Conservation (phyloP, 441 rosid species). For the Erodium chrysanthum region DNA sequence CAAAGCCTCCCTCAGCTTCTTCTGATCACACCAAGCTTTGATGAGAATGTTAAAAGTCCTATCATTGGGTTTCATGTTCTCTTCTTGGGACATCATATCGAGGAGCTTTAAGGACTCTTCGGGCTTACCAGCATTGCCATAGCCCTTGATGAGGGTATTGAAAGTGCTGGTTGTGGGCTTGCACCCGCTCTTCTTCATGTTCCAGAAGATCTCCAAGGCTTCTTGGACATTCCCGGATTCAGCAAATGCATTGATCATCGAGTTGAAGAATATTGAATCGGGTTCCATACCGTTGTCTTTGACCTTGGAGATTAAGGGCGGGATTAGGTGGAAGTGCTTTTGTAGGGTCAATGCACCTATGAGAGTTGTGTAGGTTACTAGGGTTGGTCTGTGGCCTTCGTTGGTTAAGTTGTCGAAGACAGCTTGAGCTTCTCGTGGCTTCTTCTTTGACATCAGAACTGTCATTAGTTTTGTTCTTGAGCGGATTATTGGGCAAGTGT, state of each 20-base stretch:
- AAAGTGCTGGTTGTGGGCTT: conserved; percentile 75
- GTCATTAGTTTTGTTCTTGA: conserved; percentile 85
- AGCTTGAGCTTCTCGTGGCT: conserved; percentile 64
- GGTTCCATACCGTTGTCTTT: conserved; percentile 68
- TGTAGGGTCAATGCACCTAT: conserved; percentile 61
- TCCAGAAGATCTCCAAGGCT: conserved; percentile 63
- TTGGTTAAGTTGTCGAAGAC: conserved; percentile 54
- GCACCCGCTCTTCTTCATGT: conserved; percentile 69
- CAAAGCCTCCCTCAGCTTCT: conserved; percentile 65
- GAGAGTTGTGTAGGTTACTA: conserved; percentile 73
- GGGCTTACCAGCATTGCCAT: conserved; percentile 59
- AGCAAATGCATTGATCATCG: conserved; percentile 77
- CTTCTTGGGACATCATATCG: conserved; percentile 45
- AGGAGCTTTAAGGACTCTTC: conserved; percentile 60
- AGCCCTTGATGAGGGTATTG: conserved; percentile 80
- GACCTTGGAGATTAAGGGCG: conserved; percentile 45
- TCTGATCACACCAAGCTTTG: conserved; percentile 70
- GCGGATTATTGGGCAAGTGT: conserved; percentile 51
- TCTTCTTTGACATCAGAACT: conserved; percentile 50
- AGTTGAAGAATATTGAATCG: conserved; percentile 80
- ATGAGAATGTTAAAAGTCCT: conserved; percentile 73
- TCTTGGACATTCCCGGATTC: conserved; percentile 70
- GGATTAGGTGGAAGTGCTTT: conserved; percentile 53
- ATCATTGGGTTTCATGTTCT: conserved; percentile 51
- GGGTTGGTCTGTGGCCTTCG: conserved; percentile 75